A percentile compares a stretch with the other conserved stretches of the same genome.
Conservation (phyloP, 208 protist genomes). For the Acanthamoeba sp. region DNA sequence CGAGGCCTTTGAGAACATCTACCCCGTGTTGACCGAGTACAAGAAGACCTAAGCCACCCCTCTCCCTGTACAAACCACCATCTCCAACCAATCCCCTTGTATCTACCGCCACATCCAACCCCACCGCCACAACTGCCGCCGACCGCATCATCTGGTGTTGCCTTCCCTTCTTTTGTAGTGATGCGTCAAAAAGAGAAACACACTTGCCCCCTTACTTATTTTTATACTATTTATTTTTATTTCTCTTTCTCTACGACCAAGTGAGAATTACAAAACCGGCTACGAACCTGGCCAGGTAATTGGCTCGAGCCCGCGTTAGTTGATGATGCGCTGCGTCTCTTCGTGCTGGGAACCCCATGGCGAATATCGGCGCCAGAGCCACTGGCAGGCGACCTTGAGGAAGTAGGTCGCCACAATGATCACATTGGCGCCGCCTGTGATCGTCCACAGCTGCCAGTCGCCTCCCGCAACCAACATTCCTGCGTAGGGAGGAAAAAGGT, state of each 20-base stretch:
- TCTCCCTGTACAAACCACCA: background rate
- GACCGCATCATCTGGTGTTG: too few relatives aligned
- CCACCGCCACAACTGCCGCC: background rate
- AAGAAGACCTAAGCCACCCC: slow-evolving; percentile 79
- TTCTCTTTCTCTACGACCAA: too few relatives aligned
- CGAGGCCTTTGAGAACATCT: slow-evolving; percentile 91
- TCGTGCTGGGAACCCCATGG: background rate
- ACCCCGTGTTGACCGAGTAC: slow-evolving; percentile 89
- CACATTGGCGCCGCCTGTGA: background rate
- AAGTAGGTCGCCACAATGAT: background rate
- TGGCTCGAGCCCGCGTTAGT: too few relatives aligned
- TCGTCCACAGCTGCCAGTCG: slow-evolving; percentile 29
- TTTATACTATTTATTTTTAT: too few relatives aligned
- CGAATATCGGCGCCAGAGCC: slow-evolving; percentile 3
- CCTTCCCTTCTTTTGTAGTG: too few relatives aligned
- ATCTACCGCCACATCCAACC: background rate
- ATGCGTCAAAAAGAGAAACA: too few relatives aligned
- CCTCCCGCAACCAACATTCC: background rate
- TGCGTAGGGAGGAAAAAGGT: background rate
- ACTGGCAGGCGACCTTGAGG: background rate
- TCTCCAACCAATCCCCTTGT: background rate
- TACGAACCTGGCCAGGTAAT: too few relatives aligned
- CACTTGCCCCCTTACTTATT: too few relatives aligned
- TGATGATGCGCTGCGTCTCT: background rate
- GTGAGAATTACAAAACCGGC: too few relatives aligned